phyloP scores from a whole-genome alignment of 495 filamentous ascomycete genomes.

The Talaromyces proteolyticus region DNA sequence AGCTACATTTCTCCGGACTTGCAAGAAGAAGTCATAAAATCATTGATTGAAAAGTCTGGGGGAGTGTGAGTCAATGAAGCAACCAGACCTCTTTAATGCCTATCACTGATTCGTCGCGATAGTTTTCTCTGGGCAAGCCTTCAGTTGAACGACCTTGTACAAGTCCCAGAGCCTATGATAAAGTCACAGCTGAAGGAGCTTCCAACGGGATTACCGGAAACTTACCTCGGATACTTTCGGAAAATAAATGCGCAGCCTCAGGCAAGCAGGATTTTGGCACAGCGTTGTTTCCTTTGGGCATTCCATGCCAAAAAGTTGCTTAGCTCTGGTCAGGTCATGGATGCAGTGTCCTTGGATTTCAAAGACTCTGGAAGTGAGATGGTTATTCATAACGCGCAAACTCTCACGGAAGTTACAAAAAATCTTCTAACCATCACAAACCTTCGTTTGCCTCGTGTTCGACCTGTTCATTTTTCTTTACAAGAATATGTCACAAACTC shows the following conservation, averaged over 20 bases:
- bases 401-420: background rate
- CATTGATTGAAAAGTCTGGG: background rate
- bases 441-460: background rate
- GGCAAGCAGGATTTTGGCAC: background rate
- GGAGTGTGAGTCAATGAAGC: conserved; percentile 1
- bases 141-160: conserved; percentile 2
- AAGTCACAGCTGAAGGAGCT: background rate
- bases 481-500: background rate
- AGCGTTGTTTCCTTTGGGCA: conserved; percentile 3
- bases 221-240: conserved; percentile 2
- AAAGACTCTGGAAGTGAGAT: no score
- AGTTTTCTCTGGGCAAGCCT: conserved; percentile 3
- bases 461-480: conserved; percentile 2
- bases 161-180: background rate
- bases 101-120: no score
- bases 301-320: background rate
- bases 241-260: background rate
- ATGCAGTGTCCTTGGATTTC: background rate
- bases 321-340: background rate
- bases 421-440: background rate
- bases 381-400: no score
- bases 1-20: background rate
- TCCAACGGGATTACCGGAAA: background rate
- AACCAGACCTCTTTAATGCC: no score
- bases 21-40: conserved; percentile 1